A percentile compares a stretch with the other conserved stretches of the same genome.
These are phyloP conservation scores for Yamadazyma songkhlaensis DNA, from an alignment of 1,139 yeast genomes.

Conservation along the genomic window DNA sequence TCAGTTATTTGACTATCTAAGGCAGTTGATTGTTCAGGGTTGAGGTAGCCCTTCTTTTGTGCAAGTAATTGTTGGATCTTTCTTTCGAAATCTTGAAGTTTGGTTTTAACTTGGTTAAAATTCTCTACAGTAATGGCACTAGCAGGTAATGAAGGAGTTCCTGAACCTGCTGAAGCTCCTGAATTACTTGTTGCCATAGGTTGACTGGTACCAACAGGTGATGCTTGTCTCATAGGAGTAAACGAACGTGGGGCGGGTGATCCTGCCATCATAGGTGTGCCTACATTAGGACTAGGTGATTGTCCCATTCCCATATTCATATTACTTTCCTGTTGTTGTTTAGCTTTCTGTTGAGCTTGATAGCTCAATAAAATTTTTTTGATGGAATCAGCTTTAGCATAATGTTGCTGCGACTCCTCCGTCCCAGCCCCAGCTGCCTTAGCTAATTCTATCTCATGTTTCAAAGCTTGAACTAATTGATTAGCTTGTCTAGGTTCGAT, in stretches of 20 bases:
- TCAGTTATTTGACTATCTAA: conserved; percentile 38
- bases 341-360: conserved; percentile 38
- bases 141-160: conserved; percentile 23
- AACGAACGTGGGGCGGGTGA: background rate
- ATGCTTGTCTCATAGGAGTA: conserved; percentile 4
- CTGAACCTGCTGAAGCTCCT: conserved; percentile 4
- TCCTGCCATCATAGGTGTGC: background rate
- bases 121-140: conserved; percentile 38
- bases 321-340: conserved; percentile 7
- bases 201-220: conserved; percentile 1
- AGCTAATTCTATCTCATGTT: conserved; percentile 63
- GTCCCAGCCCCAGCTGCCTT: conserved; percentile 51
- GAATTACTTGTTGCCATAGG: background rate
- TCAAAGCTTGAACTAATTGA: conserved; percentile 58
- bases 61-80: conserved; percentile 30
- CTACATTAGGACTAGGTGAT: background rate
- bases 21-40: conserved; percentile 28
- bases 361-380: conserved; percentile 45
- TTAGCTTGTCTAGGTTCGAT: conserved; percentile 59
- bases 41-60: conserved; percentile 22
- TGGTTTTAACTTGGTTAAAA: conserved; percentile 38
- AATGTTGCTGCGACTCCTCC: conserved; percentile 67
- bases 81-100: conserved; percentile 41
- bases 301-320: background rate
- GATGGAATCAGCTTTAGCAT: conserved; percentile 66